A percentile compares a stretch with the other conserved stretches of the same genome.
Evolutionary conservation across 257 asterid species (phyloP).

Genomic region (Agastache rugosa): DNA sequence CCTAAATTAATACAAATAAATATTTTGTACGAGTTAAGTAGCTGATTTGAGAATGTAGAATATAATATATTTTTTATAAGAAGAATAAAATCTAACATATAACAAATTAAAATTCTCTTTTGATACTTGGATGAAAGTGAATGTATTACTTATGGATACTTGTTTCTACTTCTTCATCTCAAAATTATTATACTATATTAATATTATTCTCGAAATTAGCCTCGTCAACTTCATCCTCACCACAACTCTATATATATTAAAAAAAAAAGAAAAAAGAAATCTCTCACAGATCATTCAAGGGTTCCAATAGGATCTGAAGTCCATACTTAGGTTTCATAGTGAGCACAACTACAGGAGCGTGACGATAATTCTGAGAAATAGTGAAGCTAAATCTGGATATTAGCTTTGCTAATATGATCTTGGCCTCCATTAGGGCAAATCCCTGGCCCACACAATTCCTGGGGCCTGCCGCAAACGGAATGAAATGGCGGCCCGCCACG

Average conservation of each 20-base stretch:
- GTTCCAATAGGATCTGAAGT: slow-evolving; percentile 73
- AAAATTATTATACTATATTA: not conserved
- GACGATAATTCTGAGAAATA: slow-evolving; percentile 76
- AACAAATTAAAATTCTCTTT: too few species aligned
- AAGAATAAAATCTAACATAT: too few species aligned
- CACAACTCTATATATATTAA: not conserved
- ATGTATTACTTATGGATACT: not conserved
- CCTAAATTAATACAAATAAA: too few species aligned
- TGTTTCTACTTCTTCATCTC: not conserved
- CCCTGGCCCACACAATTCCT: slow-evolving; percentile 88
- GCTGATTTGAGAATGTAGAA: too few species aligned
- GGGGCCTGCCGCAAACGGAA: slow-evolving; percentile 94
- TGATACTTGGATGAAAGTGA: not conserved
- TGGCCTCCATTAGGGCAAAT: slow-evolving; percentile 93
- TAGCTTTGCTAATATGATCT: slow-evolving; percentile 85
- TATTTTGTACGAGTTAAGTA: too few species aligned
- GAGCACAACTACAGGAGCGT: slow-evolving; percentile 80
- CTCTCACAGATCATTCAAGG: slow-evolving; percentile 41
- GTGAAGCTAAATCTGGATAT: slow-evolving; percentile 72
- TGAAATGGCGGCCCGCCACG: slow-evolving; percentile 66
- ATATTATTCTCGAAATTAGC: not conserved
- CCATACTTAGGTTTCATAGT: slow-evolving; percentile 92
- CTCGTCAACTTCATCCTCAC: slow-evolving; percentile 11
- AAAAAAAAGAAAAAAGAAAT: not conserved
- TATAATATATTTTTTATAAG: too few species aligned